Evolutionary conservation across 495 filamentous ascomycete genomes (phyloP).

Genomic region (Cercophora newfieldiana): DNA sequence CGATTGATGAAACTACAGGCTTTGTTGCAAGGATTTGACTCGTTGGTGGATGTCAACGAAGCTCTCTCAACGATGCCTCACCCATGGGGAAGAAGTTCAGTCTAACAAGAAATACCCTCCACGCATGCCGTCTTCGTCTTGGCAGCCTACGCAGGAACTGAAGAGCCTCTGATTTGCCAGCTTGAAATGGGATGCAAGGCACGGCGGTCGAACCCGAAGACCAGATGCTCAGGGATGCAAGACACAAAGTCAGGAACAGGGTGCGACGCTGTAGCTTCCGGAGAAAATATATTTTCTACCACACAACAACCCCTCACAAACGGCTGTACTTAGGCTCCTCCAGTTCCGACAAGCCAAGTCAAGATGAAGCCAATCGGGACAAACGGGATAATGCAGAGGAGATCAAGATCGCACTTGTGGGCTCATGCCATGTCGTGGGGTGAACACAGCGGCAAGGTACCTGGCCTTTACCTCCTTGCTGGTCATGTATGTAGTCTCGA

Average conservation of each 20-base stretch:
- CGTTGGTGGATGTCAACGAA: no score
- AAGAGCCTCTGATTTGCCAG: constrained; percentile 5
- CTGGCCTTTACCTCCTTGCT: no score
- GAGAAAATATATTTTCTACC: not conserved
- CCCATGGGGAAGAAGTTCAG: no score
- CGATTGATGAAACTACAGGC: no score
- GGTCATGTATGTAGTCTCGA: no score
- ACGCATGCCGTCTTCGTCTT: no score
- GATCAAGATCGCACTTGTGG: not conserved
- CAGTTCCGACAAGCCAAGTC: not conserved
- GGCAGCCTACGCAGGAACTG: not conserved
- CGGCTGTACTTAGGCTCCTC: not conserved
- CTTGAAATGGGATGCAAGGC: constrained; percentile 11
- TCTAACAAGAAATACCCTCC: no score
- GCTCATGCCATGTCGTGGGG: not conserved
- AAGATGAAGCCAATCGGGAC: not conserved
- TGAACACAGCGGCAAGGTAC: not conserved
- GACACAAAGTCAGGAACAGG: not conserved
- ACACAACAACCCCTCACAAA: not conserved
- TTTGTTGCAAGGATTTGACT: no score
- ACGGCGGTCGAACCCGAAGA: constrained; percentile 10
- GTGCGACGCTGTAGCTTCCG: not conserved
- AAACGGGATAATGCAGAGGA: not conserved
- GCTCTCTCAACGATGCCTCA: no score
- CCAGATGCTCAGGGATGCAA: constrained; percentile 1